Base-by-base conservation (phyloP, 1,284 basidiomycete genomes). In the Coniferiporia weirii region DNA sequence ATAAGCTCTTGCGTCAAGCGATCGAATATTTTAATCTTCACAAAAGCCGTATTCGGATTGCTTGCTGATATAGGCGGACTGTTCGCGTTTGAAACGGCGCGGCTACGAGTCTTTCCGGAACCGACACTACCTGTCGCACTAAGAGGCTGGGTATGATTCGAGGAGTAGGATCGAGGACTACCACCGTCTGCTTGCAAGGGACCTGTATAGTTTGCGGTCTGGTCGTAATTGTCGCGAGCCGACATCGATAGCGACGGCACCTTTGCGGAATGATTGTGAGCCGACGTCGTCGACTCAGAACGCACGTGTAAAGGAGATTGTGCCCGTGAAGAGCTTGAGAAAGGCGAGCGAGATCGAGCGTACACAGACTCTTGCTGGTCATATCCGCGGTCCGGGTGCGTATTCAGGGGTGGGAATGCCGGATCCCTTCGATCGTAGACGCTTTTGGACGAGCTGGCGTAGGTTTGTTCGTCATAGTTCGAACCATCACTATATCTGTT, bases 21-120 rank as follows among this genome's bases (percentile, higher is more conserved):
- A 72, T 97, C 90, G 69, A 96, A 97, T 57, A 99, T 93, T 76
- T 99, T 99, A 76, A 99, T 97, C 77, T 98, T 98, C 66, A 98
- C 82, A 73, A 95, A 96, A 40, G 93, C 85, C 40, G 91, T 85
- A 66, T 90, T 87, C 13, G 85, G 82, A 65, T 88, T 89, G 56
- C 78, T 80, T 15, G 83, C 82, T 47, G 87, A 91, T 66, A 90
- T 87, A n/a, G 84, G 77, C 8, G 87, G 89, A 19, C 76, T 83
- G 65, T 81, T 87, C 62, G 66, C 84, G 13, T 80, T 78, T 10
- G 85, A 82, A 22, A 79, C 56, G 5, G 60, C 58, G 17, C 60
- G 56, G 20, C 2, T 40, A 12, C 60, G 60, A 49, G 43, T 57
- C 45, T 40, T 53, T 9, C 15, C 51, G 6, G 59, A 61, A 10